Percentiles rank a stretch among this genome's conserved stretches.
These are phyloP conservation scores for Fusarium abutilonis DNA, from an alignment of 2,329 filamentous ascomycete genomes.

Conservation along the genomic window DNA sequence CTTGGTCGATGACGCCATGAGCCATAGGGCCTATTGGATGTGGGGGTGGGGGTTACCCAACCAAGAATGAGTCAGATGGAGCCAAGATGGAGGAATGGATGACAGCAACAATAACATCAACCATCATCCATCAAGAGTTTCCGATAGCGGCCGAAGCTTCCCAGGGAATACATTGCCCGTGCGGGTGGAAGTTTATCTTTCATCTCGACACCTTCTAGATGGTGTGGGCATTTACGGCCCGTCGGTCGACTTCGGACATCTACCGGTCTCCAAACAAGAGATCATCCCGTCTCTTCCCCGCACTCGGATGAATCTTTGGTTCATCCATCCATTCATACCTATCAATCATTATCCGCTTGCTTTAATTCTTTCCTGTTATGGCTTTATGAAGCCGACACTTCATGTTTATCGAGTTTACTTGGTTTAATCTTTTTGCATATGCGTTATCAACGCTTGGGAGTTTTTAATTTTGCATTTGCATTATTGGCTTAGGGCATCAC, in stretches of 20 bases:
- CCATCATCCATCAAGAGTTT: constrained; percentile 20
- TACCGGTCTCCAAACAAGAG: constrained; percentile 1
- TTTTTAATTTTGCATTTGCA: constrained; percentile 25
- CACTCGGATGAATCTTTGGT: constrained; percentile 25
- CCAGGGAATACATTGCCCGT: constrained; percentile 21
- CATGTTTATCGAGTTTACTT: constrained; percentile 10
- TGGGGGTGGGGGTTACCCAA: constrained; percentile 30
- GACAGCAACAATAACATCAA: constrained; percentile 33
- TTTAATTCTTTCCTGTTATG: constrained; percentile 16
- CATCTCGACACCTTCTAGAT: constrained; percentile 9
- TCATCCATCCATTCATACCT: background rate
- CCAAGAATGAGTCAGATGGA: constrained; percentile 34
- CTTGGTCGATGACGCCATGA: constrained; percentile 38
- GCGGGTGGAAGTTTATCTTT: constrained; percentile 25
- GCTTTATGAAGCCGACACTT: constrained; percentile 27
- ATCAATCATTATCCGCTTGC: constrained; percentile 5
- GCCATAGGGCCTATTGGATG: constrained; percentile 22
- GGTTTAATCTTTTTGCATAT: constrained; percentile 26
- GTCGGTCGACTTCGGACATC: constrained; percentile 30
- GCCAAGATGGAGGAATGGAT: constrained; percentile 27
- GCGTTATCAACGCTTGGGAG: constrained; percentile 29
- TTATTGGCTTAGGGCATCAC: constrained; percentile 10
- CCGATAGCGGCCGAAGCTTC: constrained; percentile 33
- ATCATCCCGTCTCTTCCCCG: constrained; percentile 17
- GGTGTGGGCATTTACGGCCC: constrained; percentile 15